phyloP scores from a whole-genome alignment of 140 eudicot genomes.

The Senecio squalidus region DNA sequence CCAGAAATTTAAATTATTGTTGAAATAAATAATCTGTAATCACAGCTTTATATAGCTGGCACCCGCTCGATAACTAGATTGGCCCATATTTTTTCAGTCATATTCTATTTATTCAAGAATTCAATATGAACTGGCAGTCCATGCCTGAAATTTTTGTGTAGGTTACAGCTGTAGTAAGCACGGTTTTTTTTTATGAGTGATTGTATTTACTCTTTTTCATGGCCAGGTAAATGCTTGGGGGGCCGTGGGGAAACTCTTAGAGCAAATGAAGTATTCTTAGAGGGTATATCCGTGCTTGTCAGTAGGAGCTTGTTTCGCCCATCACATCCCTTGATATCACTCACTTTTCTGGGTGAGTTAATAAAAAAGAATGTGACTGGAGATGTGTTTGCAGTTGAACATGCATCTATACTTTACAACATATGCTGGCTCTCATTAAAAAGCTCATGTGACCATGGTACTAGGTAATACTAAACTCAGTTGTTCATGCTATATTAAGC shows the following conservation, averaged over 20 bases:
- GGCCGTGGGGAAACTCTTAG: constrained; percentile 38
- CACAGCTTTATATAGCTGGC: no score
- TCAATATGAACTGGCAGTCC: background rate
- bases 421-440: constrained; percentile 59
- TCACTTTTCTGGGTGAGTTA: constrained; percentile 30
- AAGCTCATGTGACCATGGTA: constrained; percentile 29
- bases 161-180: background rate
- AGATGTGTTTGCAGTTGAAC: constrained; percentile 61
- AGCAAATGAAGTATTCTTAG: constrained; percentile 45
- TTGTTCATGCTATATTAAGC: background rate
- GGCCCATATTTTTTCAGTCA: no score
- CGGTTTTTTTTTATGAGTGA: background rate
- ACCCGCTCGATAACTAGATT: no score
- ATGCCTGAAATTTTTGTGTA: background rate
- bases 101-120: no score
- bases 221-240: constrained; percentile 58
- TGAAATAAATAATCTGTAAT: no score
- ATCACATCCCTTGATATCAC: constrained; percentile 26
- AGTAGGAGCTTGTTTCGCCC: constrained; percentile 33
- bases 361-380: constrained; percentile 45
- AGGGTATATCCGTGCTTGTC: constrained; percentile 52
- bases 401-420: constrained; percentile 63
- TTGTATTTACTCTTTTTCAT: background rate
- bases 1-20: background rate
- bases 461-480: constrained; percentile 45